Conservation (phyloP, 768 basidiomycete genomes). For the Pilatotrama ljubarskyi region DNA sequence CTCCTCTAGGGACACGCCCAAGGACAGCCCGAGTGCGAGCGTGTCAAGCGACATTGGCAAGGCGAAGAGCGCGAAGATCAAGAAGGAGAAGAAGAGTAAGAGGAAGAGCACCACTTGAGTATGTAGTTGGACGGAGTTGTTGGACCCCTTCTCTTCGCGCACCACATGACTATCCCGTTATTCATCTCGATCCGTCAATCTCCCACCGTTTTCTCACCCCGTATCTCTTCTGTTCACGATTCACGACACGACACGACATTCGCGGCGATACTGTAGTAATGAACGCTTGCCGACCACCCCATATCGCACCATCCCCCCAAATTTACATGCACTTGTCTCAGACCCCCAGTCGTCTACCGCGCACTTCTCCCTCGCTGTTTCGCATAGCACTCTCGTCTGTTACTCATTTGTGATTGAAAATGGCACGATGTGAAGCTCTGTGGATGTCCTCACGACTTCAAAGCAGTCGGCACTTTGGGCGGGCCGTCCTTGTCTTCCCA, state of each 20-base stretch:
- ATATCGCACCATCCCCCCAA: constrained; percentile 8
- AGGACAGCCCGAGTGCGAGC: constrained; percentile 59
- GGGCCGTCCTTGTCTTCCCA: background rate
- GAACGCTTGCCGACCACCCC: constrained; percentile 9
- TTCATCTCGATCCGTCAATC: background rate
- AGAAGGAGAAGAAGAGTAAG: constrained; percentile 62
- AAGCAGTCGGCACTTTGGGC: background rate
- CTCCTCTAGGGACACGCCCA: constrained; percentile 25
- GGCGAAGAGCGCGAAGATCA: constrained; percentile 46
- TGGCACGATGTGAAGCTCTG: constrained; percentile 2
- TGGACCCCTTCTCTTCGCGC: background rate
- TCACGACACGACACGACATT: constrained; percentile 22
- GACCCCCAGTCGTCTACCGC: constrained; percentile 20
- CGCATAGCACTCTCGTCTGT: constrained; percentile 15
- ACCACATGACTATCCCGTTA: constrained; percentile 16
- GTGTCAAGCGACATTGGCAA: constrained; percentile 53
- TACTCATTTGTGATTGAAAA: background rate
- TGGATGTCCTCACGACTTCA: no score
- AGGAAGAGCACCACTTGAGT: constrained; percentile 48
- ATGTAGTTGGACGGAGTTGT: background rate
- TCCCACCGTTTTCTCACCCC: constrained; percentile 1
- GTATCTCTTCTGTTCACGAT: constrained; percentile 11
- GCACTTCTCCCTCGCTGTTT: constrained; percentile 13
- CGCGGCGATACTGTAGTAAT: constrained; percentile 28
- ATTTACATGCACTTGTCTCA: constrained; percentile 9